Evolutionary conservation across 179 eudicot species (phyloP), one percentile per base, ranked within the genome.

Genomic region (Patellifolia procumbens): DNA sequence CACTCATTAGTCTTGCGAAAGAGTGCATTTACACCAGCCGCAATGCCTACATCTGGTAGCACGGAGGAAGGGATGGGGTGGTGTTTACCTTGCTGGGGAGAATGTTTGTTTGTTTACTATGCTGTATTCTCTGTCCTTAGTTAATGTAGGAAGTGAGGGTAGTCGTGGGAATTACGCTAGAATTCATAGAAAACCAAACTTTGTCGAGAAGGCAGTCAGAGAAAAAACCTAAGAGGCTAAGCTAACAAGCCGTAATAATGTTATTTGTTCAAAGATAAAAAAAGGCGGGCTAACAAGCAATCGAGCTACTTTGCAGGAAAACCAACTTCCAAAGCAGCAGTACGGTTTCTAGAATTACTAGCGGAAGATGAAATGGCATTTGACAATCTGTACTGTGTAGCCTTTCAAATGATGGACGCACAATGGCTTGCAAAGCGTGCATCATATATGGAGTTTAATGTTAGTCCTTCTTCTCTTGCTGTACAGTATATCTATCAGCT

Each of bases 361-460:
- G 85, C 86, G 32, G 84, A 79, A 70, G 99, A 96, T 83, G 98
- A 96, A 68, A 85, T 84, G 91, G 97, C 98, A 49, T 93, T 96
- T 76, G 99, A 96, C 80, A 83, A 85, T 74, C 96, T 96, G 56
- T 96, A 79, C 73, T 96, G 98, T 75, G 83, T 96, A 28, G 94
- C 99, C 66, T 96, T 93, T 70, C 81, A 83, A 76, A 83, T 96
- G 89, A 85, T 96, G 96, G 99, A 96, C n/a, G 97, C 96, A 26
- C 98, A 93, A 78, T 95, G 99, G 99, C 98, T 95, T 59, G 98
- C 95, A 35, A 91, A 86, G 76, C 97, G 92, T 60, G 99, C 99
- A 48, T 90, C 99, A 20, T 96, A 96, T 78, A 96, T 96, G 99
- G 91, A 96, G 79, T 96, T 96, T 51, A 96, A 96, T 64, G 98